Base-by-base conservation (phyloP, 2,329 filamentous ascomycete species). In the Eutypa lata region DNA sequence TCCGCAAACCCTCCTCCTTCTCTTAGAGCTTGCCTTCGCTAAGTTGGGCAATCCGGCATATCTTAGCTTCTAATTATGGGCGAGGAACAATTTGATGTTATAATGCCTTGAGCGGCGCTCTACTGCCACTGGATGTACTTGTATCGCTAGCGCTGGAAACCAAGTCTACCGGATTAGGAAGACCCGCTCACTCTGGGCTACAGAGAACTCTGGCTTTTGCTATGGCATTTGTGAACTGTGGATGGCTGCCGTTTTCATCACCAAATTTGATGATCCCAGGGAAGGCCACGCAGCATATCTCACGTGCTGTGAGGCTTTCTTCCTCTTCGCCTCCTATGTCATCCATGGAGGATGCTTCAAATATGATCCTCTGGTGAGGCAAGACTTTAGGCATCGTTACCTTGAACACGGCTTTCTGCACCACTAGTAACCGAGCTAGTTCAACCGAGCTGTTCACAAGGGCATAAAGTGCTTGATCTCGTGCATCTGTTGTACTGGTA, bases 201-300 rank as follows among this genome's bases (percentile, higher is more conserved):
- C 84, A 87, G 47, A 88, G 68, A 5, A 89, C 85, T 60, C 79
- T 80, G n/a, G 84, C 82, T 69, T 87, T 88, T 53, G 79, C 73
- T 57, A 89, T 81, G 45, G 88, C 76, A 63, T 88, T 88, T 42
- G 76, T 75, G 56, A 82, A 79, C 62, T 87, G 79, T 60, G 80
- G 68, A 56, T 84, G 79, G 38, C 79, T 77, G 22, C 85, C 86
- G 56, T 78, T 81, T 70, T 87, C 84, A 65, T 88, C 83, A 6
- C 85, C 85, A 21, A 75, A 71, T 70, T 89, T 89, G 52, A 84
- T 73, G 21, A 89, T 75, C 7, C 81, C 81, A 1, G 86, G 86
- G 52, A 87, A 88, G 2, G 81, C 81, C 21, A 86, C 79, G 65
- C 84, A 88, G 52, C 72, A 74, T 35, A 89, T 78, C 50, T 83